A percentile compares a stretch with the other conserved stretches of the same genome.
Evolutionary conservation across 139 green algal genomes (phyloP).

Genomic region (Chlamydomonas asymmetrica): DNA sequence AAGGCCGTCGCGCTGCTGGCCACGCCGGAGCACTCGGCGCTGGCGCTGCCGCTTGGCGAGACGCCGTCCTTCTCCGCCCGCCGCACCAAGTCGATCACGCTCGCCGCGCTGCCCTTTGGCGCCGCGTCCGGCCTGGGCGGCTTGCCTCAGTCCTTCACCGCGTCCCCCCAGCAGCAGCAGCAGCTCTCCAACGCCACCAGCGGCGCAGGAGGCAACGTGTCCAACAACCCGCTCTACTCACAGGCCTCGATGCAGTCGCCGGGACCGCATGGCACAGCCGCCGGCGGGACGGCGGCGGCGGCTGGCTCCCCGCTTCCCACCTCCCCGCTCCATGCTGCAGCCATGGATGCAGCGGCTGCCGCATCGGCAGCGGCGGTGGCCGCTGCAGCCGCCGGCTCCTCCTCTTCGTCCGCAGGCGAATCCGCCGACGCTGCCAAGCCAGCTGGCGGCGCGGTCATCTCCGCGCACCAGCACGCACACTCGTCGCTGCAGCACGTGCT

Average conservation of each 20-base stretch:
- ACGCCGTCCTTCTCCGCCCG: conserved; percentile 7
- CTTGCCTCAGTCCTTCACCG: no score
- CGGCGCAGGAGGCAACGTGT: no score
- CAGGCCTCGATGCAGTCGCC: no score
- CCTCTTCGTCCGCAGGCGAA: conserved; percentile 17
- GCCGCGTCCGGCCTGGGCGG: neutral
- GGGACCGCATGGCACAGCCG: no score
- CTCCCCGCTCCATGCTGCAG: neutral
- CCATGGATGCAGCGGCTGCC: neutral
- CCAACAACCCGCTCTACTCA: no score
- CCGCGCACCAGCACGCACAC: neutral
- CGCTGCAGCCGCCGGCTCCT: conserved; percentile 10
- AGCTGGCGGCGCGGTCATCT: no score
- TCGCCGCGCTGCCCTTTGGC: neutral
- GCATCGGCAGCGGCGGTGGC: neutral
- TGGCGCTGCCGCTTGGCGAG: conserved; percentile 11
- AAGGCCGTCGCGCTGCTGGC: no score
- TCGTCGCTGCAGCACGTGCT: no score
- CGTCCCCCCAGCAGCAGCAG: no score
- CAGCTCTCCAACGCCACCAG: no score
- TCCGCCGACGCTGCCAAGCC: neutral
- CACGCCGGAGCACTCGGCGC: neutral
- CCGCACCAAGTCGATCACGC: neutral
- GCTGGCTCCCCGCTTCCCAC: neutral
- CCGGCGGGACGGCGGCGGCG: neutral